Base-by-base conservation (phyloP, 2,329 filamentous ascomycete genomes). In the Gaeumannomyces sp. region DNA sequence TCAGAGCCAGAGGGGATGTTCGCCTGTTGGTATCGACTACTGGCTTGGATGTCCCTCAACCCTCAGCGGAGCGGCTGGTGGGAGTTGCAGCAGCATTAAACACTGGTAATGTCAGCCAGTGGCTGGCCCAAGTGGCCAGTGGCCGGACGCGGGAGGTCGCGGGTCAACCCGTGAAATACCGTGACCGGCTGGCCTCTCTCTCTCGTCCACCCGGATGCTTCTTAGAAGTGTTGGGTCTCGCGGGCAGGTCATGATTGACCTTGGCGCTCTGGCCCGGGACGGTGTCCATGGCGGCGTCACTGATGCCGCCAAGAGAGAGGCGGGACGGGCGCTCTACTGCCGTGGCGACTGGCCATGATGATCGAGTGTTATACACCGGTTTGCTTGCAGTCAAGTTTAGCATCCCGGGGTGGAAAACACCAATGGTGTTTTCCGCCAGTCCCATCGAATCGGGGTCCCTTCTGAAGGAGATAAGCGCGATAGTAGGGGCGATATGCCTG, bases 391-490 rank as follows among this genome's bases (percentile, higher is more conserved):
- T 57, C 27, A 50, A 35, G 61, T 63, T 63, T 35, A 50, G 38
- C 28, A 28, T 53, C 14, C 28, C 61, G 61, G 61, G 61, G 61
- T 29, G 45, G 61, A 56, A 14, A 13, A n/a, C 35, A 62, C 13
- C 33, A n/a, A 28, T 10, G 16, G 35, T 62, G 31, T 62, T 14
- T 7, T 25, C 60, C 56, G 64, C 60, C 64, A 59, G 64, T 64
- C 25, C 65, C 62, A 29, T 63, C 57, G 62, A 66, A 25, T 56
- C 63, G 65, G 65, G 65, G 65, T 59, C 63, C 63, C 64, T 66
- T 66, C 65, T 66, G 65, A 66, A 66, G 65, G 65, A 66, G 65
- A 66, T 59, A 66, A 66, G 65, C 65, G 63, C 60, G 65, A 66
- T 66, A 66, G 65, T 64, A 66, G 64, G 65, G 63, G 65, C 63